phyloP scores from a whole-genome alignment of 768 basidiomycete genomes.

The Leccinum variicolor region DNA sequence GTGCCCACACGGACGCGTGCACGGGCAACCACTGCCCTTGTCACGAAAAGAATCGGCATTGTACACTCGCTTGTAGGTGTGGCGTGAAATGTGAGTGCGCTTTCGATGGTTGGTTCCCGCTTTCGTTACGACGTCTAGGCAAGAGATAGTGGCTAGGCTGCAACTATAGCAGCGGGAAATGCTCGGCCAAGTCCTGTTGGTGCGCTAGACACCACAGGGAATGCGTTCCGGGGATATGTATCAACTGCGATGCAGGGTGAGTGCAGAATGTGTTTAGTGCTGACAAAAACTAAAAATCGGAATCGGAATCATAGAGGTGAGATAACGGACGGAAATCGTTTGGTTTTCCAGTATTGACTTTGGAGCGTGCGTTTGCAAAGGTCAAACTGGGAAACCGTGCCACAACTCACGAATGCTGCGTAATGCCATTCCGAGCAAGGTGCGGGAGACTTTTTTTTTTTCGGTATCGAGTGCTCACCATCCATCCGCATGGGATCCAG shows the following conservation, averaged over 20 bases:
- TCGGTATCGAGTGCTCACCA: background rate
- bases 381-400: slow-evolving; percentile 18
- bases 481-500: slow-evolving; percentile 20
- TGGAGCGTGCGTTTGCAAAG: slow-evolving; percentile 11
- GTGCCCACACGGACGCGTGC: slow-evolving; percentile 49
- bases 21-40: slow-evolving; percentile 40
- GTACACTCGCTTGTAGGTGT: slow-evolving; percentile 49
- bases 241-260: slow-evolving; percentile 42
- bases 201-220: slow-evolving; percentile 39
- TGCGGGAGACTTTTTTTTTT: slow-evolving; percentile 1
- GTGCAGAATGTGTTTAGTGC: slow-evolving; percentile 4
- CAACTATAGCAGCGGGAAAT: slow-evolving; percentile 29
- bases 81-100: slow-evolving; percentile 35
- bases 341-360: background rate
- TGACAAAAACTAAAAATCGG: background rate
- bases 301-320: slow-evolving; percentile 20
- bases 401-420: slow-evolving; percentile 32
- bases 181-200: slow-evolving; percentile 26
- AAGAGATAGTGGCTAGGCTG: slow-evolving; percentile 15
- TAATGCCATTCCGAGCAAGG: slow-evolving; percentile 11
- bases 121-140: slow-evolving; percentile 1
- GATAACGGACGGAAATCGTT: background rate
- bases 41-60: slow-evolving; percentile 36
- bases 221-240: slow-evolving; percentile 53
- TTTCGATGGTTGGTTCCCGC: background rate